A percentile compares a stretch with the other conserved stretches of the same genome.
Evolutionary conservation across 768 basidiomycete genomes (phyloP).

Genomic region (Leccinum imitatum): DNA sequence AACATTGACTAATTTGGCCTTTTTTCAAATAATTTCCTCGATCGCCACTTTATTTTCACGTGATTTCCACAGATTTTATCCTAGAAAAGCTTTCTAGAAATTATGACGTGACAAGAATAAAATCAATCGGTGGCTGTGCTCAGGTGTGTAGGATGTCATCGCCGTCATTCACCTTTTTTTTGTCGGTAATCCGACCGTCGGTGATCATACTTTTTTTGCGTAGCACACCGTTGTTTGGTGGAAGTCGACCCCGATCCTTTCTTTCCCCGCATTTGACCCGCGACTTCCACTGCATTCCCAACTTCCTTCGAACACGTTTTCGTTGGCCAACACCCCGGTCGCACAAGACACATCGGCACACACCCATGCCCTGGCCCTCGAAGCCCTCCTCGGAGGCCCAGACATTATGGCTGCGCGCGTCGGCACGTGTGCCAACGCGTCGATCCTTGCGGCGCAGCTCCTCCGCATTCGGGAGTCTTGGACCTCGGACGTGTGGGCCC

Average conservation of each 20-base stretch:
- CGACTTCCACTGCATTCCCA: slow-evolving; percentile 67
- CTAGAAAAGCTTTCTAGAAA: slow-evolving; percentile 71
- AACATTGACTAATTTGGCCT: slow-evolving; percentile 36
- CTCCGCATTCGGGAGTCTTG: slow-evolving; percentile 76
- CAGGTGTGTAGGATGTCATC: slow-evolving; percentile 48
- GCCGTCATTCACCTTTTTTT: background rate
- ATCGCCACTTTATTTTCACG: slow-evolving; percentile 33
- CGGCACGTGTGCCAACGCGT: slow-evolving; percentile 69
- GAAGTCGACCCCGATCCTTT: slow-evolving; percentile 75
- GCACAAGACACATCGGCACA: slow-evolving; percentile 81
- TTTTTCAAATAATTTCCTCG: slow-evolving; percentile 29
- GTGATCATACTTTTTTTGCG: background rate
- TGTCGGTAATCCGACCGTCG: slow-evolving; percentile 5
- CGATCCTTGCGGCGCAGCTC: slow-evolving; percentile 72
- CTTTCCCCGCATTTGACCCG: slow-evolving; percentile 71
- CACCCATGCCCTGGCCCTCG: slow-evolving; percentile 72
- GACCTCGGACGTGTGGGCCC: slow-evolving; percentile 74
- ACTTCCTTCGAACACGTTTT: slow-evolving; percentile 65
- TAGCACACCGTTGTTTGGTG: slow-evolving; percentile 83
- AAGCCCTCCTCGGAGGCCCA: slow-evolving; percentile 73
- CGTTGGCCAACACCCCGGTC: slow-evolving; percentile 70
- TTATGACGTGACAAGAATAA: slow-evolving; percentile 69
- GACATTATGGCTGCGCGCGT: slow-evolving; percentile 76
- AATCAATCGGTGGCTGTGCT: slow-evolving; percentile 74
- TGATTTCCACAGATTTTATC: slow-evolving; percentile 55